Evolutionary conservation across 1,284 basidiomycete species (phyloP), one percentile per base, ranked within the genome.

Genomic region (Caloboletus firmus): DNA sequence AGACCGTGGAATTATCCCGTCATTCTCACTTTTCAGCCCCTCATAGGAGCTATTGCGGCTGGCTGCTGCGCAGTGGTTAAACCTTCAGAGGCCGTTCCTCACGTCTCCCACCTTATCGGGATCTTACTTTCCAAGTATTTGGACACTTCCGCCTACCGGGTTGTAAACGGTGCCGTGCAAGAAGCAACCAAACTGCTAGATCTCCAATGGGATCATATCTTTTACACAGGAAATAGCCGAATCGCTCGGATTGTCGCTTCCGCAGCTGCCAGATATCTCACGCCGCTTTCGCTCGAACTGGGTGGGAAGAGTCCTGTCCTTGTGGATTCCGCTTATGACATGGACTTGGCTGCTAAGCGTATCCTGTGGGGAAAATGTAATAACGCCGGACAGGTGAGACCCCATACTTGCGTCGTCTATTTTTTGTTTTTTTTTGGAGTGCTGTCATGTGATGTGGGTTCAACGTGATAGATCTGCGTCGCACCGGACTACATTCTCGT

Each of bases 221-320:
- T 74, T 43, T 76, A 74, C 58, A 73, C 72, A 0, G 77, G 76
- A 11, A 70, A 68, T 54, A 55, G 64, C 24, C 67, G 67, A n/a
- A 78, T 88, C 13, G 87, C 81, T 18, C 77, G 80, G 47, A 80
- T 89, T 60, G 69, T 88, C 36, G 79, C 84, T 8, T 71, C 72
- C 9, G 85, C 85, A 3, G 86, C 85, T 0, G 85, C 83, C 15
- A 80, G 82, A 65, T 76, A 82, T 56, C 76, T 87, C 32, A 86
- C 85, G 6, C 84, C 86, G 5, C 71, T 79, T 39, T 80, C 84
- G 1, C 78, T 89, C 37, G 86, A 84, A 70, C 77, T 89, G 20
- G 85, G 86, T 30, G 87, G 87, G 43, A 88, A 88, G 72, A 82
- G 79, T 52, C 84, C 86, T 8, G 81, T 79, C 8, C 70, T 85